These are phyloP conservation scores for Linnemannia hyalina DNA, from an alignment of 192 early-diverging fungal species.

Conservation along the genomic window DNA sequence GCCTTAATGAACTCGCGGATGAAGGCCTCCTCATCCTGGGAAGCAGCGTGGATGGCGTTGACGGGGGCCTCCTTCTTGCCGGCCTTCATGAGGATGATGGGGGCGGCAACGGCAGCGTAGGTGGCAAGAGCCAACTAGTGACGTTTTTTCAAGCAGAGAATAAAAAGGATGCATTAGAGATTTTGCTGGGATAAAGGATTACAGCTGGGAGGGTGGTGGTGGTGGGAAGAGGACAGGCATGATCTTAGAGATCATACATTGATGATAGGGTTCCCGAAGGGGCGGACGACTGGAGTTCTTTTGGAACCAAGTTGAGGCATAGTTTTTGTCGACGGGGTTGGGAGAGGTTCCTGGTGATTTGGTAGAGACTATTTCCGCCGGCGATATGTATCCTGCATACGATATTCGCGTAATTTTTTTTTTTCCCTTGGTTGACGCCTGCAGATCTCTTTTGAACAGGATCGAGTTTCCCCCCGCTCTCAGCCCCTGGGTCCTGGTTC, in stretches of 20 bases:
- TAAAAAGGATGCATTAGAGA: background rate
- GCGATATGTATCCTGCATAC: background rate
- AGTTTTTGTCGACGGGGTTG: background rate
- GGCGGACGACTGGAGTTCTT: too few species aligned
- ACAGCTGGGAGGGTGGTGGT: too few species aligned
- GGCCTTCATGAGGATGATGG: constrained; percentile 25
- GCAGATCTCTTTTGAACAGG: background rate
- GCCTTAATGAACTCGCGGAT: constrained; percentile 58
- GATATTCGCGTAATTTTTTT: background rate
- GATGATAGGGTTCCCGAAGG: too few species aligned
- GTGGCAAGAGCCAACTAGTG: constrained; percentile 55
- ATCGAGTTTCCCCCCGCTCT: too few species aligned
- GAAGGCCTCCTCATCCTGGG: constrained; percentile 56
- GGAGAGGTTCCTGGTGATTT: background rate
- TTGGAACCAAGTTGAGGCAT: background rate
- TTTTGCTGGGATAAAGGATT: too few species aligned
- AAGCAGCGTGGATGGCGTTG: constrained; percentile 45
- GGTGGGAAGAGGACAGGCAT: too few species aligned
- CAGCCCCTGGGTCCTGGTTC: too few species aligned
- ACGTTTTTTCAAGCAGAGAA: background rate
- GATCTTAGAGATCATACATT: too few species aligned
- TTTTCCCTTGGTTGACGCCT: background rate
- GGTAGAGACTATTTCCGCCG: background rate
- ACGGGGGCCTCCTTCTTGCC: constrained; percentile 49
- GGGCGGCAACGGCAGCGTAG: constrained; percentile 47